Evolutionary conservation across 108 stramenopile species (phyloP).

Genomic region (Conticribra weissflogii): DNA sequence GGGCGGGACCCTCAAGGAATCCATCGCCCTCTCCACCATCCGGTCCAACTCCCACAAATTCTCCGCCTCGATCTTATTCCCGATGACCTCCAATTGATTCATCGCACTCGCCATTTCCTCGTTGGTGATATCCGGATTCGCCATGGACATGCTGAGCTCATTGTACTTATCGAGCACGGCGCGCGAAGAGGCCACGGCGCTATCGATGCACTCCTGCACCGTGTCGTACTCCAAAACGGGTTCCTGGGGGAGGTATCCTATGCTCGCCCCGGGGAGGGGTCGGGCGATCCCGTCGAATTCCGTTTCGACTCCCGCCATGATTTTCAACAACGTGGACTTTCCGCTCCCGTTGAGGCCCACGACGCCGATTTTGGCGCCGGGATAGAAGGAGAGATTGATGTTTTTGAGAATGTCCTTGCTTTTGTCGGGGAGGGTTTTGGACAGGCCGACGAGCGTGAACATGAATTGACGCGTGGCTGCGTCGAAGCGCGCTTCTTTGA

Average conservation of each 20-base stretch:
- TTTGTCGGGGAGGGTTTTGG: constrained; percentile 86
- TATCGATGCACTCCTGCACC: constrained; percentile 84
- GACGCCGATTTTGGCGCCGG: constrained; percentile 92
- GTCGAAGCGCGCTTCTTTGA: constrained; percentile 85
- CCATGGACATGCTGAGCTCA: constrained; percentile 71
- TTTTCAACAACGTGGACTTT: constrained; percentile 90
- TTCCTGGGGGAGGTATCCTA: constrained; percentile 90
- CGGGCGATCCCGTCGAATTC: constrained; percentile 87
- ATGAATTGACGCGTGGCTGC: constrained; percentile 89
- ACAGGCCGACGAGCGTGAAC: constrained; percentile 82
- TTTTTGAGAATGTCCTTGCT: constrained; percentile 86
- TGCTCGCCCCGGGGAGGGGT: constrained; percentile 82
- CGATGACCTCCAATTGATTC: constrained; percentile 67
- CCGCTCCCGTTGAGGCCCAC: constrained; percentile 92
- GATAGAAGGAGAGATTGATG: constrained; percentile 88
- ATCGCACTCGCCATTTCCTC: constrained; percentile 73
- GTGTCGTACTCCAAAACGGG: constrained; percentile 76
- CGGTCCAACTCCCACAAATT: constrained; percentile 90
- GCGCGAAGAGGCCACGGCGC: constrained; percentile 72
- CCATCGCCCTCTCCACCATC: constrained; percentile 77
- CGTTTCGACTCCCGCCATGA: constrained; percentile 95
- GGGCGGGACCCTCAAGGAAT: constrained; percentile 78
- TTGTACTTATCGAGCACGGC: constrained; percentile 82
- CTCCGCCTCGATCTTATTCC: constrained; percentile 84
- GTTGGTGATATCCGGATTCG: constrained; percentile 77